Conservation (phyloP, 768 basidiomycete genomes). For the Lactifluus pinguis region DNA sequence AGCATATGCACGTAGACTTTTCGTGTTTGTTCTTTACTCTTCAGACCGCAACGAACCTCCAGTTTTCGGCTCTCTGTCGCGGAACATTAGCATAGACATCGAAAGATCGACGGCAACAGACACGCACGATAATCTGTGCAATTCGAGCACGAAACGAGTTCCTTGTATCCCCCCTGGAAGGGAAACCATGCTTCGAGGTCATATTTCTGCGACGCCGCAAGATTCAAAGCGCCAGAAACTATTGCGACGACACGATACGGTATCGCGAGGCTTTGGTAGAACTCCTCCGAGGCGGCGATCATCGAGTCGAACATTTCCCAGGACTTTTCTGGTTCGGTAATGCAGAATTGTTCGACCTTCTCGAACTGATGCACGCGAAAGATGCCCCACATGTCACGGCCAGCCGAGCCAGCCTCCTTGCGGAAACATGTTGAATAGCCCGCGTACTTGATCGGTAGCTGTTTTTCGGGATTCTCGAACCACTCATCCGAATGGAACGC, state of each 20-base stretch:
- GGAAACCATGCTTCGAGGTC: constrained; percentile 99
- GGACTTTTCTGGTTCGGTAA: constrained; percentile 91
- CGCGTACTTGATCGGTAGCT: constrained; percentile 87
- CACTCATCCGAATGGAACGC: constrained; percentile 94
- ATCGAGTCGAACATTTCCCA: constrained; percentile 92
- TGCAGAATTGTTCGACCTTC: constrained; percentile 95
- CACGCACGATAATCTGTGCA: constrained; percentile 97
- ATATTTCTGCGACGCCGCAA: constrained; percentile 95
- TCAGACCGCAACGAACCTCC: constrained; percentile 90
- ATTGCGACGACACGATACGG: constrained; percentile 92
- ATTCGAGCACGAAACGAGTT: constrained; percentile 95
- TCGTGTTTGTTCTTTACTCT: constrained; percentile 79
- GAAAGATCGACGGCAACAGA: background rate
- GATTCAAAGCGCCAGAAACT: constrained; percentile 92
- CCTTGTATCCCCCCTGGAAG: constrained; percentile 93
- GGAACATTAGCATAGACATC: background rate
- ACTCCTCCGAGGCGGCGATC: constrained; percentile 83
- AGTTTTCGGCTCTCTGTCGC: constrained; percentile 78
- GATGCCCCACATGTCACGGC: constrained; percentile 99
- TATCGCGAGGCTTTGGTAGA: constrained; percentile 91
- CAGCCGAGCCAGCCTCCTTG: constrained; percentile 96
- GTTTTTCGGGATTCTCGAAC: constrained; percentile 88
- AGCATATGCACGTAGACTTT: constrained; percentile 99
- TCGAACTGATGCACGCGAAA: constrained; percentile 99
- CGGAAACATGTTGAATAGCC: constrained; percentile 96